These are phyloP conservation scores for Biscutella laevigata DNA, from an alignment of 441 rosid species.

Conservation along the genomic window DNA sequence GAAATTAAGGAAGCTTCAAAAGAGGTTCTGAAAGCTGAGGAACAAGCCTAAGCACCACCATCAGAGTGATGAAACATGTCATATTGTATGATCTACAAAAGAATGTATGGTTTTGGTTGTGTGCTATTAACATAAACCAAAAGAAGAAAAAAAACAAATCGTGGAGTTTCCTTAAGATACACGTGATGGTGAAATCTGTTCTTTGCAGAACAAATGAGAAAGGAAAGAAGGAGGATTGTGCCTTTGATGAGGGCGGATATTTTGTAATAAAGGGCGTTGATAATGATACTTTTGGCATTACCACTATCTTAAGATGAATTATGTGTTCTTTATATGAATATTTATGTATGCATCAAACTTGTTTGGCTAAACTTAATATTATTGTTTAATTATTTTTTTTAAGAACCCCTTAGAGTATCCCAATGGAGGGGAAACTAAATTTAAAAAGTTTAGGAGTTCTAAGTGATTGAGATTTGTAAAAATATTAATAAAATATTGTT, in stretches of 20 bases:
- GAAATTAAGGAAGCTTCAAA: constrained; percentile 81
- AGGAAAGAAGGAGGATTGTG: constrained; percentile 68
- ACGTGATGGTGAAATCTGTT: constrained; percentile 80
- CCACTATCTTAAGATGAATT: too few species aligned
- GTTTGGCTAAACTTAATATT: too few species aligned
- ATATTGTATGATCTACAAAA: constrained; percentile 5
- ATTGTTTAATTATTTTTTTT: too few species aligned
- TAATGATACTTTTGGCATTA: too few species aligned
- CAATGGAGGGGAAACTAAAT: too few species aligned
- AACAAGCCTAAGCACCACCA: not conserved
- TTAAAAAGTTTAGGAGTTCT: too few species aligned
- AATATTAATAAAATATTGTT: too few species aligned
- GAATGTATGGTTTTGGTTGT: constrained; percentile 30
- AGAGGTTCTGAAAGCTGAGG: constrained; percentile 34
- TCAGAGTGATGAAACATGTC: constrained; percentile 32
- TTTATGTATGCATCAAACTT: too few species aligned
- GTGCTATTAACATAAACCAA: constrained; percentile 4
- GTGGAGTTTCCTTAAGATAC: constrained; percentile 1
- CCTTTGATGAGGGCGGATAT: constrained; percentile 84
- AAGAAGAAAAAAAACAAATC: not conserved
- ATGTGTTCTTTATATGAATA: too few species aligned
- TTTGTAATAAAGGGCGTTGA: constrained; percentile 87
- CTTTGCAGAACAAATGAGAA: constrained; percentile 42
- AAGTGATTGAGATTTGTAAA: too few species aligned
- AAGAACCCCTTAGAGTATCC: too few species aligned